Evolutionary conservation across 2,329 filamentous ascomycete species (phyloP).

Genomic region (Corniculantispora saksenae): DNA sequence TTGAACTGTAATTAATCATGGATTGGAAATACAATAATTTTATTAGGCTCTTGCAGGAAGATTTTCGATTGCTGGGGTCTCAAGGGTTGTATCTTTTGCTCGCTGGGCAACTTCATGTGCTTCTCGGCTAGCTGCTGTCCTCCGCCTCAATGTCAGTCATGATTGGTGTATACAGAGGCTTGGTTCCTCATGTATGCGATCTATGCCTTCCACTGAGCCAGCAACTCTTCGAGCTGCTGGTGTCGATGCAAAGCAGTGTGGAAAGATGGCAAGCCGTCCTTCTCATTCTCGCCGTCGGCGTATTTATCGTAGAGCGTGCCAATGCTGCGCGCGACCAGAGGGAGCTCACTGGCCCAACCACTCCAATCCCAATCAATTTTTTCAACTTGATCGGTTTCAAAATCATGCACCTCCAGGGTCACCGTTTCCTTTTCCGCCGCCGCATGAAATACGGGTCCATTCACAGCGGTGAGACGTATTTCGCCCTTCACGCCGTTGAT

Average conservation of each 20-base stretch:
- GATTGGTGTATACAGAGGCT: too few relatives aligned
- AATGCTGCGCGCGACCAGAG: conserved; percentile 48
- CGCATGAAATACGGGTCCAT: conserved; percentile 33
- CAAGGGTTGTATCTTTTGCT: too few relatives aligned
- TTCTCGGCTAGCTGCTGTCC: too few relatives aligned
- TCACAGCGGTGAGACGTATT: conserved; percentile 40
- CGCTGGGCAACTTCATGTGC: too few relatives aligned
- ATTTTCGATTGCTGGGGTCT: too few relatives aligned
- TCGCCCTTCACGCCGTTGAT: conserved; percentile 55
- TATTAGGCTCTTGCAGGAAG: too few relatives aligned
- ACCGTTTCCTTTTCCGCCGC: conserved; percentile 39
- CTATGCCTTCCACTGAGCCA: conserved; percentile 20
- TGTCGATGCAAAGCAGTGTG: conserved; percentile 48
- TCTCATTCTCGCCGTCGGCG: conserved; percentile 32
- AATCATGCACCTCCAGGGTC: conserved; percentile 53
- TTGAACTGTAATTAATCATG: too few relatives aligned
- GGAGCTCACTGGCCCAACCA: conserved; percentile 21
- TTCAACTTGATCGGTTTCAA: conserved; percentile 40
- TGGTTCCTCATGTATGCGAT: too few relatives aligned
- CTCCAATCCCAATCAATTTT: conserved; percentile 12
- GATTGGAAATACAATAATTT: too few relatives aligned
- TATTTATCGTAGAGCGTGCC: conserved; percentile 59
- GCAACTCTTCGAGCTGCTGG: conserved; percentile 43
- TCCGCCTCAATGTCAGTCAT: too few relatives aligned
- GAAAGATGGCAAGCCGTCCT: conserved; percentile 36